A percentile compares a stretch with the other conserved stretches of the same genome.
phyloP scores from a whole-genome alignment of 2,329 filamentous ascomycete species.

The Tolypocladium ophioglossoides region DNA sequence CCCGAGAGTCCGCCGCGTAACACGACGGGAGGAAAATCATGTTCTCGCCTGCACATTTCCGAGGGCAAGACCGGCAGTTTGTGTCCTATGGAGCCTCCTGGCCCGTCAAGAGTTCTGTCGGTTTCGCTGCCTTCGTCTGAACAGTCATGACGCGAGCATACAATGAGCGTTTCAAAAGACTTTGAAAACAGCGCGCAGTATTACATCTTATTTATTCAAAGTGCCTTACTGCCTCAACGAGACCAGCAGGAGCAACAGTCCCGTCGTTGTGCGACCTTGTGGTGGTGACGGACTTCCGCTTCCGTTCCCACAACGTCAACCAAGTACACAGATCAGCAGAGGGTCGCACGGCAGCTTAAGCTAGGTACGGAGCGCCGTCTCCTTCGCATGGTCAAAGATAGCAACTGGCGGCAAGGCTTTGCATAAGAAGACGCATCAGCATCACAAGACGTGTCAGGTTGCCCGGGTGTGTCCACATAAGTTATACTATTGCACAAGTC shows the following conservation, averaged over 20 bases:
- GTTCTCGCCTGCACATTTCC: conserved; percentile 51
- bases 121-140: neutral
- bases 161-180: neutral
- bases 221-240: neutral
- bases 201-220: neutral
- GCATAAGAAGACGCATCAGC: neutral
- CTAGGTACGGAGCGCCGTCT: too few species aligned
- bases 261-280: neutral
- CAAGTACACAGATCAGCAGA: neutral
- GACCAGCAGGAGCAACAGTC: neutral
- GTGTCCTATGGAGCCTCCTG: conserved; percentile 28
- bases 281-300: conserved; percentile 7
- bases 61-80: conserved; percentile 45
- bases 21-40: conserved; percentile 46
- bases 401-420: neutral
- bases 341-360: neutral
- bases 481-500: neutral
- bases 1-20: conserved; percentile 46
- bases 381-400: neutral
- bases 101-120: conserved; percentile 8
- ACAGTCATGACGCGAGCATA: neutral
- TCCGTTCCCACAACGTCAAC: conserved; percentile 2
- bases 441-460: neutral
- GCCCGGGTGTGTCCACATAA: neutral
- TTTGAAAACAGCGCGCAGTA: neutral